Conservation (phyloP, 495 filamentous ascomycete species). For the Haplographium delicatum region DNA sequence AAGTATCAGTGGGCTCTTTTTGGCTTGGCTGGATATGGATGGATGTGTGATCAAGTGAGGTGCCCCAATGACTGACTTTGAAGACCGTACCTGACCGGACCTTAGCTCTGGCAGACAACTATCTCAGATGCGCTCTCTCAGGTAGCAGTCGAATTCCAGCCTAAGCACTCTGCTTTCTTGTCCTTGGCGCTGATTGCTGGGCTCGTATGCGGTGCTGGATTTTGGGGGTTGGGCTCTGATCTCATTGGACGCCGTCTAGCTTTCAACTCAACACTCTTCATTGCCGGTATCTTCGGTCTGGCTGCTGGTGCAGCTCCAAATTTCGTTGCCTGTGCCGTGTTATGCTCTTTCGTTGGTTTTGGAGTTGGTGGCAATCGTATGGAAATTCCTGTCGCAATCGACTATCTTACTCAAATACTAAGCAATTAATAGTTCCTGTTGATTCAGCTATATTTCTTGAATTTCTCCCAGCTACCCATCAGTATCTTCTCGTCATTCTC, state of each 20-base stretch:
- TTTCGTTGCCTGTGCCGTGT: conserved; percentile 58
- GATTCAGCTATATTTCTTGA: conserved; percentile 74
- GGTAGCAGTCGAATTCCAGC: too few species aligned
- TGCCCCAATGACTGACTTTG: not conserved
- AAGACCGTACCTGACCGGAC: too few species aligned
- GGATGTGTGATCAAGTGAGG: conserved; percentile 54
- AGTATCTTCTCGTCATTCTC: conserved; percentile 69
- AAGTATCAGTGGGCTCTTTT: conserved; percentile 83
- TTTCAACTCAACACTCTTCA: conserved; percentile 69
- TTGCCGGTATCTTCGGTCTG: conserved; percentile 69
- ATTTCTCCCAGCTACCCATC: conserved; percentile 71
- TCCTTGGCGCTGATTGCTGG: conserved; percentile 51
- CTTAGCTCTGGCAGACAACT: too few species aligned
- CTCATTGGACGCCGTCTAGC: conserved; percentile 65
- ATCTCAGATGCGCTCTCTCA: too few species aligned
- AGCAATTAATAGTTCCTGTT: too few species aligned
- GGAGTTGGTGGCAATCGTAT: conserved; percentile 64
- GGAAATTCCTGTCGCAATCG: too few species aligned
- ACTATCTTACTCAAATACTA: too few species aligned
- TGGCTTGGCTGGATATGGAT: conserved; percentile 76
- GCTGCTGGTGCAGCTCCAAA: conserved; percentile 61
- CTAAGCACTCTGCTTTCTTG: too few species aligned
- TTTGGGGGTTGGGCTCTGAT: conserved; percentile 79
- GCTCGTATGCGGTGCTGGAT: conserved; percentile 65
- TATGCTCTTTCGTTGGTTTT: conserved; percentile 43